Evolutionary conservation across 163 green algal species (phyloP).

Genomic region (Scenedesmus sp.): DNA sequence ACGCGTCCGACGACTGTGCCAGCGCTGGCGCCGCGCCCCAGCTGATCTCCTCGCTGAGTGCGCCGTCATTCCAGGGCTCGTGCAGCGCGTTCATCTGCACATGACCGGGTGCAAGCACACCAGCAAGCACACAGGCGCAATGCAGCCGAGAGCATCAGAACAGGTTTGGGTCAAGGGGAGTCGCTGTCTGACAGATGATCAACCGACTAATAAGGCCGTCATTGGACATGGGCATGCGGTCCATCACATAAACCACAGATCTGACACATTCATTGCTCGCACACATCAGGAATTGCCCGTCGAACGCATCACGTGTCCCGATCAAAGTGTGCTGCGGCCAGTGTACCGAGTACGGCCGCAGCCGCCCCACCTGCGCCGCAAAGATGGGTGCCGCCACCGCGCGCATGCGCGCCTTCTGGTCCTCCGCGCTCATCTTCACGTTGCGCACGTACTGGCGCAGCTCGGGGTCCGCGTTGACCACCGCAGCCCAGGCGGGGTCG

Average conservation of each 20-base stretch:
- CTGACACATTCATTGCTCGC: no score
- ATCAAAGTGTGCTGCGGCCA: not conserved
- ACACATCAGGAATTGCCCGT: no score
- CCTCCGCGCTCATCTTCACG: conserved; percentile 43
- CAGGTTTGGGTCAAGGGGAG: no score
- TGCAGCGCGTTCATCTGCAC: conserved; percentile 47
- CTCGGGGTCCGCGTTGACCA: conserved; percentile 49
- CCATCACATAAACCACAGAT: not conserved
- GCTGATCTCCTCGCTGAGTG: conserved; percentile 10
- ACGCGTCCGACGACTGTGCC: conserved; percentile 26
- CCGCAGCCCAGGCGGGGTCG: conserved; percentile 29
- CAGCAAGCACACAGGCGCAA: not conserved
- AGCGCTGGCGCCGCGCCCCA: conserved; percentile 31
- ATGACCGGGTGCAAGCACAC: not conserved
- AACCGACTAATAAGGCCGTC: no score
- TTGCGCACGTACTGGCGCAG: conserved; percentile 54
- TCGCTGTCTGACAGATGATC: no score
- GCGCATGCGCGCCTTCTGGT: conserved; percentile 47
- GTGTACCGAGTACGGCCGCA: not conserved
- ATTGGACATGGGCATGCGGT: no score
- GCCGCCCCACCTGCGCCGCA: conserved; percentile 13
- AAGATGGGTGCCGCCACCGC: conserved; percentile 44
- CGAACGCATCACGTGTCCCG: not conserved
- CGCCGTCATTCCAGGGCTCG: conserved; percentile 47
- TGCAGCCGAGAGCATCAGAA: no score